Evolutionary conservation across 2,329 filamentous ascomycete genomes (phyloP), one percentile per base, ranked within the genome.

Genomic region (Trichoderma semiorbis): DNA sequence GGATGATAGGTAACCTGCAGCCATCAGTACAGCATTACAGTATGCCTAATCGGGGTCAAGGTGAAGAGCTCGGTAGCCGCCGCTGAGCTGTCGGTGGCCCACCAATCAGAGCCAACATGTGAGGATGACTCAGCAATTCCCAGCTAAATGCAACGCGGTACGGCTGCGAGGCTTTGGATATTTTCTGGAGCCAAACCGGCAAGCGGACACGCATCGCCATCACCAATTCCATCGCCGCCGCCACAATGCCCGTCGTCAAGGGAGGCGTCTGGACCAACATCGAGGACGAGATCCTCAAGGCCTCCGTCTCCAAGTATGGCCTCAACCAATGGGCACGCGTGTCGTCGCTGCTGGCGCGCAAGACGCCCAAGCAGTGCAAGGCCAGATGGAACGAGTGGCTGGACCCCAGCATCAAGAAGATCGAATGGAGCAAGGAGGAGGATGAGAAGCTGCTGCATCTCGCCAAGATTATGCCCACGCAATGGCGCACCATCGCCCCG

Each of bases 321-420:
- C 88, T 97, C 73, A 96, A 97, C 80, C 96, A 99, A 84, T 99
- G 96, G 96, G 95, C 96, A 80, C 95, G 96, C 82, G 96, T 98
- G 75, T 98, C 96, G 70, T 98, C 96, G 72, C 89, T 99, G 75
- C 91, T 99, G 75, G 95, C 95, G 80, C 93, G 97, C 79, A 99
- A 99, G 83, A 98, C 96, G 36, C 91, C 96, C 66, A 99, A 99
- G 85, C 96, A 99, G 85, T 99, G 96, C 90, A 99, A 99, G 85
- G 95, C 96, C 73, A 89, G 96, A 84, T 99, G 96, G 96, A 91
- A 92, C 80, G 95, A 99, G 88, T 99, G 96, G 95, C 89, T 99
- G 76, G 96, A 99, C 80, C 96, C 96, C 24, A 93, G 93, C 80
- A 98, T 99, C 85, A 93, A 95, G 79, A 99, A 99, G 86, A 96